Conservation (phyloP, 371 early-diverging fungal genomes). For the Lichtheimia corymbifera region DNA sequence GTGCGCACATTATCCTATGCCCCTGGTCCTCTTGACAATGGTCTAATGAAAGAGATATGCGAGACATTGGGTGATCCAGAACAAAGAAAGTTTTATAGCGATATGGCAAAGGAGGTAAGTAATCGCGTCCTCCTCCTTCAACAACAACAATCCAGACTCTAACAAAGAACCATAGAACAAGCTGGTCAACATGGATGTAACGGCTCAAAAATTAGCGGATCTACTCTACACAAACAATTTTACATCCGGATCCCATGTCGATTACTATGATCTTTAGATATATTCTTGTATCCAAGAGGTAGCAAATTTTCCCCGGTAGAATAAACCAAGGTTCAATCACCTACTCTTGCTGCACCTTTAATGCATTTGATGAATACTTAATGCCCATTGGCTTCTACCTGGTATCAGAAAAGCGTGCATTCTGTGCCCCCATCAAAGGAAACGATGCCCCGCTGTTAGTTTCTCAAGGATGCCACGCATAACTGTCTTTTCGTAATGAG, state of each 20-base stretch:
- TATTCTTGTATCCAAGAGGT: too few relatives aligned
- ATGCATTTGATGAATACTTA: too few relatives aligned
- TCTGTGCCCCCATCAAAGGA: too few relatives aligned
- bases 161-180: constrained; percentile 41
- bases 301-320: too few relatives aligned
- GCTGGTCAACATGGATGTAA: constrained; percentile 72
- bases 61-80: constrained; percentile 72
- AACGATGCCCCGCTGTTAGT: too few relatives aligned
- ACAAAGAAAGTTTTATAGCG: constrained; percentile 59
- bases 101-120: constrained; percentile 63
- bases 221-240: constrained; percentile 60
- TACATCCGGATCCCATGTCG: constrained; percentile 80
- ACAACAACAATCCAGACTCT: constrained; percentile 11
- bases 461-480: too few relatives aligned
- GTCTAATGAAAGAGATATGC: constrained; percentile 83
- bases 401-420: too few relatives aligned
- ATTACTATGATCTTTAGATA: constrained; percentile 68
- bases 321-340: too few relatives aligned
- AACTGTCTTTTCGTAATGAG: too few relatives aligned
- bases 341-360: too few relatives aligned
- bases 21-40: constrained; percentile 89
- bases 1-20: constrained; percentile 80
- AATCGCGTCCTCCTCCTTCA: background rate
- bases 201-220: constrained; percentile 63
- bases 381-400: too few relatives aligned